Conservation (phyloP, 179 eudicot genomes). For the Silene noctiflora region DNA sequence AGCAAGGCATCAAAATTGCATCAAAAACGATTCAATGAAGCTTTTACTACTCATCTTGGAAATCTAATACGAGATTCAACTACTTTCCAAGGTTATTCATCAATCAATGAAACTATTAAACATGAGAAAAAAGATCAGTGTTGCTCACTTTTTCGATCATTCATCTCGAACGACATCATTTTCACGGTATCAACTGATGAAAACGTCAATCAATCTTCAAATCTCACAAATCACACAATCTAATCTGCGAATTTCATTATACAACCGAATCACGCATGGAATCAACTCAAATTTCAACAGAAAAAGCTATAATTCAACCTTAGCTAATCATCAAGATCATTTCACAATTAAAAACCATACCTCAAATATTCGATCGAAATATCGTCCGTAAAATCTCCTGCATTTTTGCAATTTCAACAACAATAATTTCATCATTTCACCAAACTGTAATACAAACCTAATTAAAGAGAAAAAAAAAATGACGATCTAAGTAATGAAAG, state of each 20-base stretch:
- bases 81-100: neutral
- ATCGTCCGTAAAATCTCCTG: conserved; percentile 19
- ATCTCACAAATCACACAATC: conserved; percentile 10
- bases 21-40: neutral
- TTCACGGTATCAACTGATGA: conserved; percentile 18
- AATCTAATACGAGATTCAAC: neutral
- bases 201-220: conserved; percentile 16
- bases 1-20: neutral
- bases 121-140: neutral
- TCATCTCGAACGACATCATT: conserved; percentile 72
- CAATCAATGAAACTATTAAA: neutral
- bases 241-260: conserved; percentile 15
- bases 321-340: neutral
- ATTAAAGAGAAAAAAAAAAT: neutral
- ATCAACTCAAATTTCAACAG: neutral
- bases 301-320: too few relatives aligned
- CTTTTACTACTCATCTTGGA: neutral
- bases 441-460: neutral
- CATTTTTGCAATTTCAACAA: conserved; percentile 1
- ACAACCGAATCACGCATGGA: neutral
- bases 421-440: neutral
- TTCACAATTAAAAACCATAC: neutral
- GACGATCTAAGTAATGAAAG: too few relatives aligned
- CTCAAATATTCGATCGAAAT: neutral
- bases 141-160: conserved; percentile 35